Percentiles rank a stretch among this genome's conserved stretches.
phyloP scores from a whole-genome alignment of 2,329 filamentous ascomycete species.

The Akanthomyces lecanii region DNA sequence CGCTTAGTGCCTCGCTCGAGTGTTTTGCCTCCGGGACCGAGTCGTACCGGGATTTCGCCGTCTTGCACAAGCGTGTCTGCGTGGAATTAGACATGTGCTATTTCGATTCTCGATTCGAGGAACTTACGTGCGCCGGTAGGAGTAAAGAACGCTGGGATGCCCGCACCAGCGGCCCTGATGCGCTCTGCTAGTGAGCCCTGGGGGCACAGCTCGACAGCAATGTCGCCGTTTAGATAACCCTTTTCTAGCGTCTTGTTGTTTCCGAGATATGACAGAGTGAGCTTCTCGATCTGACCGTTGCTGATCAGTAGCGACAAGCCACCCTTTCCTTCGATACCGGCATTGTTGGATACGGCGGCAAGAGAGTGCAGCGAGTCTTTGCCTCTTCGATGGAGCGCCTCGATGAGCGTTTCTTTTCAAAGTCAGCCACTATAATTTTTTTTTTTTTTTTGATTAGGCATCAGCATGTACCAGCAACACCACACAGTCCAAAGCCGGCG shows the following conservation, averaged over 20 bases:
- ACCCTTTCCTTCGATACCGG: constrained; percentile 63
- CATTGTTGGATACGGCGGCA: constrained; percentile 78
- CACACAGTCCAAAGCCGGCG: constrained; percentile 78
- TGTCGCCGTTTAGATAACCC: constrained; percentile 69
- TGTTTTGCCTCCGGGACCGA: constrained; percentile 55
- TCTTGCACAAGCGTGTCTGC: constrained; percentile 61
- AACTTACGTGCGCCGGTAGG: constrained; percentile 63
- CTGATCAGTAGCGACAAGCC: constrained; percentile 66
- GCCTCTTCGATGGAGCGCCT: constrained; percentile 58
- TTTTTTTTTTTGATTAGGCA: not conserved
- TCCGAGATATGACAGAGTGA: constrained; percentile 72
- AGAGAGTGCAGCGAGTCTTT: constrained; percentile 60
- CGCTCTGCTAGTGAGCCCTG: constrained; percentile 72
- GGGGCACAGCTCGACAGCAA: constrained; percentile 71
- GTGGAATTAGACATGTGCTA: constrained; percentile 17
- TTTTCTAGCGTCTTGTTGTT: constrained; percentile 73
- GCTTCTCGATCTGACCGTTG: constrained; percentile 65
- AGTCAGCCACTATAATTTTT: not conserved
- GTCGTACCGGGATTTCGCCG: constrained; percentile 62
- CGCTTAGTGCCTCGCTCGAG: constrained; percentile 61
- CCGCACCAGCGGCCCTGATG: constrained; percentile 67
- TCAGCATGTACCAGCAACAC: constrained; percentile 55
- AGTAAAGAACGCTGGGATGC: constrained; percentile 78
- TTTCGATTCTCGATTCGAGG: not conserved
- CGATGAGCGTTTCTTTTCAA: constrained; percentile 62